Evolutionary conservation across 176 grass and related monocot genomes (phyloP), one percentile per base, ranked within the genome.

Genomic region (Oryza nivara): DNA sequence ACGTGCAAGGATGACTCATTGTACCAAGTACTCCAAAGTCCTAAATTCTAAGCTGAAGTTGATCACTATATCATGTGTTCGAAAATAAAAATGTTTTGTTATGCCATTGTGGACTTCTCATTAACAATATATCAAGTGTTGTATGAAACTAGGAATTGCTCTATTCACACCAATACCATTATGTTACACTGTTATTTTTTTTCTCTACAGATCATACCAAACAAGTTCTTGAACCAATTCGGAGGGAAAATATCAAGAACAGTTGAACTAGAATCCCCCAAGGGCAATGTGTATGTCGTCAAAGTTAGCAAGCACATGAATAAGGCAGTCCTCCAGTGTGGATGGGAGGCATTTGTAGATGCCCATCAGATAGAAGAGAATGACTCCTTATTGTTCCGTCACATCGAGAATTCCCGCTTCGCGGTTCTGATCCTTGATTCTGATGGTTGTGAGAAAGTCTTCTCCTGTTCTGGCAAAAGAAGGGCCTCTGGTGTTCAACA

Each of bases 271-370:
- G 81, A 81, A 79, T 49, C 64, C 26, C 72, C 82, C 65, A 76
- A 47, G 54, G 85, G 85, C 45, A 43, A 46, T 22, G 41, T 51
- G 60, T 85, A 79, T 73, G 30, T 36, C 2, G 58, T 92, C 47
- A 72, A 78, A 13, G 51, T 88, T n/a, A 73, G 49, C 23, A 43
- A 65, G 70, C 43, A 14, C 0, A 74, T 41, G 15, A 16, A 34
- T 65, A 64, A 74, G 40, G 68, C 76, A 5, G 22, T 47, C 20
- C 41, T 88, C 48, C 54, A 12, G n/a, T 17, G 4, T 30, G 90
- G 90, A 65, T 89, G 90, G 83, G 81, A 46, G 26, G 34, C 38
- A 13, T 92, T 89, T 70, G 61, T 75, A 60, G 15, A 32, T 34
- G 66, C 34, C 67, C 76, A 86, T 30, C 20, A 45, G 43, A 70